Conservation (phyloP, 768 basidiomycete genomes). For the Tremella fuciformis region DNA sequence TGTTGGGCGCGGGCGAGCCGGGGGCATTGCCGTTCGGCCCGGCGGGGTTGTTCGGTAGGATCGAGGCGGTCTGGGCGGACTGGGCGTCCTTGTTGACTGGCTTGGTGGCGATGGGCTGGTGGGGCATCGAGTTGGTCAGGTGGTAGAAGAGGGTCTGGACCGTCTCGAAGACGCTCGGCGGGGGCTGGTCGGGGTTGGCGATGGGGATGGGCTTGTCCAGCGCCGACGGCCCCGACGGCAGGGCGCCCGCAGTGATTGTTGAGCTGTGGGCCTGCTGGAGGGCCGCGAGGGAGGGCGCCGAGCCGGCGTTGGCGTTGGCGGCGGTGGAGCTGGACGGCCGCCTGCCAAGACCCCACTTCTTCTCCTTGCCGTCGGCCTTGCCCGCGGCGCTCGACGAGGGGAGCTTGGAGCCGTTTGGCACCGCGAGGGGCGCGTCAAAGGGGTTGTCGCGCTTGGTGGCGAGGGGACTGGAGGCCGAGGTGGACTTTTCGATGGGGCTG, state of each 20-base stretch:
- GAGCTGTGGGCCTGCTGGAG: slow-evolving; percentile 15
- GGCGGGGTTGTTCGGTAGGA: slow-evolving; percentile 22
- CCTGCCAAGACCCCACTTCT: slow-evolving; percentile 36
- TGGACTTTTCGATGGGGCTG: slow-evolving; percentile 14
- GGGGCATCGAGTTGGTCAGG: slow-evolving; percentile 60
- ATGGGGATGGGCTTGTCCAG: slow-evolving; percentile 11
- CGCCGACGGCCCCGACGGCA: not conserved
- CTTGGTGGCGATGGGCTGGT: slow-evolving; percentile 61
- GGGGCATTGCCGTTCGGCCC: slow-evolving; percentile 12
- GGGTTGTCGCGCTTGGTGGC: slow-evolving; percentile 24
- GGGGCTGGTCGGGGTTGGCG: slow-evolving; percentile 38
- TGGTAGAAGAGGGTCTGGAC: slow-evolving; percentile 78
- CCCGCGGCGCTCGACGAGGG: slow-evolving; percentile 1
- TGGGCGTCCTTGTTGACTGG: slow-evolving; percentile 25
- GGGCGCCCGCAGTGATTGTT: slow-evolving; percentile 11
- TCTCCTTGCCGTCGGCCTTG: slow-evolving; percentile 21
- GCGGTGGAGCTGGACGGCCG: slow-evolving; percentile 13
- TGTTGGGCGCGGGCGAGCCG: slow-evolving; percentile 9
- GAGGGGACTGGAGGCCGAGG: slow-evolving; percentile 15
- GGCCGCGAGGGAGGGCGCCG: slow-evolving; percentile 13
- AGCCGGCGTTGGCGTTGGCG: too few relatives aligned
- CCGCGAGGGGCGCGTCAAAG: slow-evolving; percentile 20
- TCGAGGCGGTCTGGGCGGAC: slow-evolving; percentile 36
- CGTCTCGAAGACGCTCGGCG: slow-evolving; percentile 77
- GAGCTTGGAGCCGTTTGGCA: slow-evolving; percentile 10